Conservation (phyloP, 2,329 filamentous ascomycete species). For the Pyrenophora seminiperda region DNA sequence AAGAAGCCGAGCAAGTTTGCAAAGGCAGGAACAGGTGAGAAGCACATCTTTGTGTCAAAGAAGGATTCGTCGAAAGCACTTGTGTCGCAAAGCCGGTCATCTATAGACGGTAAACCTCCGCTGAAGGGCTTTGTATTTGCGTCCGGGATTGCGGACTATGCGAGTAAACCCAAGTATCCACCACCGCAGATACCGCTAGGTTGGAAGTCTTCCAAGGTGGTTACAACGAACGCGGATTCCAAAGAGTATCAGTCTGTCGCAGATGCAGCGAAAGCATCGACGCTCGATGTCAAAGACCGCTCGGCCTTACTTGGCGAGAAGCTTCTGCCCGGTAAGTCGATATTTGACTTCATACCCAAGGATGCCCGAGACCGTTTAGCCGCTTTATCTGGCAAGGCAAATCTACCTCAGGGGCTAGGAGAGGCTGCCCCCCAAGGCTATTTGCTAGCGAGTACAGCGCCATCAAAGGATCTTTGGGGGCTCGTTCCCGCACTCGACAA, state of each 20-base stretch:
- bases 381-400: slow-evolving; percentile 71
- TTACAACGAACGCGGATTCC: slow-evolving; percentile 36
- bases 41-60: slow-evolving; percentile 77
- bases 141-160: slow-evolving; percentile 50
- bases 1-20: slow-evolving; percentile 57
- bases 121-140: slow-evolving; percentile 80
- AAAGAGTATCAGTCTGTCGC: slow-evolving; percentile 65
- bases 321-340: slow-evolving; percentile 84
- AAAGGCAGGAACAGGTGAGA: slow-evolving; percentile 68
- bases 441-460: slow-evolving; percentile 66
- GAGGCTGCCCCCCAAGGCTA: slow-evolving; percentile 72
- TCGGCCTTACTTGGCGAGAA: slow-evolving; percentile 81
- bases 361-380: slow-evolving; percentile 78
- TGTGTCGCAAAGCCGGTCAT: slow-evolving; percentile 63
- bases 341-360: slow-evolving; percentile 89
- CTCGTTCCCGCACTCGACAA: slow-evolving; percentile 53
- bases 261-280: slow-evolving; percentile 78
- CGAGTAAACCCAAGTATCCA: slow-evolving; percentile 58
- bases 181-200: slow-evolving; percentile 71
- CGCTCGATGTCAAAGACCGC: slow-evolving; percentile 74
- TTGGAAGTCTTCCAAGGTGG: slow-evolving; percentile 68
- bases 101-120: slow-evolving; percentile 80
- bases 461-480: slow-evolving; percentile 59
- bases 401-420: slow-evolving; percentile 77
- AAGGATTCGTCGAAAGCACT: slow-evolving; percentile 55